phyloP scores from a whole-genome alignment of 768 basidiomycete species.

The Mycena maculata region DNA sequence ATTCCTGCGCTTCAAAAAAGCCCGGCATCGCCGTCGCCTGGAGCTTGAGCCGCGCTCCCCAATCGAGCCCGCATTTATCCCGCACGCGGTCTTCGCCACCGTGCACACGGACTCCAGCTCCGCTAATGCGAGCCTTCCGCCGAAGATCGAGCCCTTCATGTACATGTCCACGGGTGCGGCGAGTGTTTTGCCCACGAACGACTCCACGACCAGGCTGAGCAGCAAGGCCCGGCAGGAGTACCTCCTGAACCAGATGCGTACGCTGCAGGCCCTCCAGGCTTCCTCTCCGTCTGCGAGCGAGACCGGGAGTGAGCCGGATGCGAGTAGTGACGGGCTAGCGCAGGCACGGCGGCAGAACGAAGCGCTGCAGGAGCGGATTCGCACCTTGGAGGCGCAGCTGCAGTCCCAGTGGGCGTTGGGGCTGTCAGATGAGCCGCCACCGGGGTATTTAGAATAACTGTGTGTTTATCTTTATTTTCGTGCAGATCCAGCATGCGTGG shows the following conservation, averaged over 20 bases:
- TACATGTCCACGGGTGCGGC: neutral
- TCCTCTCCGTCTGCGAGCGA: neutral
- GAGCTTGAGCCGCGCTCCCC: neutral
- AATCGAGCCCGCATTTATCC: slow-evolving; percentile 1
- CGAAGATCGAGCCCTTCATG: slow-evolving; percentile 3
- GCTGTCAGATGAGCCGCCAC: slow-evolving; percentile 24
- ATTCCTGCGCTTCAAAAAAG: slow-evolving; percentile 5
- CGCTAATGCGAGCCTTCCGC: neutral
- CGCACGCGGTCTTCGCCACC: neutral
- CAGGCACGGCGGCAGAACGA: slow-evolving; percentile 13
- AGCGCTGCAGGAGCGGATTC: slow-evolving; percentile 16
- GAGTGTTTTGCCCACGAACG: neutral
- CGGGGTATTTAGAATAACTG: slow-evolving; percentile 19
- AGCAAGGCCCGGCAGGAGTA: slow-evolving; percentile 24
- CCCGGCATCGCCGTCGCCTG: neutral
- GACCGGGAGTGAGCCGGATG: neutral
- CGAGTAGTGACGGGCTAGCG: neutral
- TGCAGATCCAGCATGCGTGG: too few species aligned
- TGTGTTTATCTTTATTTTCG: too few species aligned
- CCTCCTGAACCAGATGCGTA: slow-evolving; percentile 18
- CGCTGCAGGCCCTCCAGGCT: slow-evolving; percentile 6
- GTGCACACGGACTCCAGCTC: neutral
- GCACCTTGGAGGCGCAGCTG: slow-evolving; percentile 14
- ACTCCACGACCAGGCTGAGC: slow-evolving; percentile 9
- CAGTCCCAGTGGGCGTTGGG: slow-evolving; percentile 18